Percentiles rank a stretch among this genome's conserved stretches.
Conservation (phyloP, 2,329 filamentous ascomycete species). For the Rhynchosporium agropyri region DNA sequence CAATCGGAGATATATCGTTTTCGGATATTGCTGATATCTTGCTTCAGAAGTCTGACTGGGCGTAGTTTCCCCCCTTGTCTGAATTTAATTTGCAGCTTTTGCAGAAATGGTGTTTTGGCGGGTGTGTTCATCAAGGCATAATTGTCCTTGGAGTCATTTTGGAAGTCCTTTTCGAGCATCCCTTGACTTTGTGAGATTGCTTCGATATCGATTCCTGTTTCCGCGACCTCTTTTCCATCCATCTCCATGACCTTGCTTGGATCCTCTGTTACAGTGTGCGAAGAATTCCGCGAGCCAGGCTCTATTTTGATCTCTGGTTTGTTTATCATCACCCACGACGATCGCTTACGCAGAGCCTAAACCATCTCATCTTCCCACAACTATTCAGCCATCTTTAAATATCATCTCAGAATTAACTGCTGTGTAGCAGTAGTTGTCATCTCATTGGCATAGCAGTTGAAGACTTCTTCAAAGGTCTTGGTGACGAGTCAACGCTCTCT, state of each 20-base stretch:
- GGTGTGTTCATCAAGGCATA: slow-evolving; percentile 9
- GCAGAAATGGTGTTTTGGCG: slow-evolving; percentile 20
- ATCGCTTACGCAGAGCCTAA: not conserved
- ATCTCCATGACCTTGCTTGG: not conserved
- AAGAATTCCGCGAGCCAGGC: slow-evolving; percentile 3
- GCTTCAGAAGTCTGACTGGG: slow-evolving; percentile 55
- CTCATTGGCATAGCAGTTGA: not conserved
- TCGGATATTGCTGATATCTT: slow-evolving; percentile 52
- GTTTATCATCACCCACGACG: not conserved
- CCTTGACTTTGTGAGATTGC: not conserved
- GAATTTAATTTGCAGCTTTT: slow-evolving; percentile 30
- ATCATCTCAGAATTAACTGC: not conserved
- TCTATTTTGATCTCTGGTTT: slow-evolving; percentile 5
- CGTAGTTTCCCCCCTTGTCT: slow-evolving; percentile 48
- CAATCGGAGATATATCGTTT: slow-evolving; percentile 56
- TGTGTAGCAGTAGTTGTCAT: not conserved
- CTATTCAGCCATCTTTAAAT: not conserved
- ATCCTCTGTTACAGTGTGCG: not conserved
- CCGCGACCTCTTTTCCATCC: not conserved
- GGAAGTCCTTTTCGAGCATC: slow-evolving; percentile 20
- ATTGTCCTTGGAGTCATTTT: slow-evolving; percentile 1
- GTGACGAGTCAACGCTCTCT: slow-evolving; percentile 3
- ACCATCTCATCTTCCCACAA: not conserved
- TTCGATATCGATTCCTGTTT: slow-evolving; percentile 8
- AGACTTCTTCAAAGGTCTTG: not conserved